Base-by-base conservation (phyloP, 31 red algal species). In the Porphyra umbilicalis region DNA sequence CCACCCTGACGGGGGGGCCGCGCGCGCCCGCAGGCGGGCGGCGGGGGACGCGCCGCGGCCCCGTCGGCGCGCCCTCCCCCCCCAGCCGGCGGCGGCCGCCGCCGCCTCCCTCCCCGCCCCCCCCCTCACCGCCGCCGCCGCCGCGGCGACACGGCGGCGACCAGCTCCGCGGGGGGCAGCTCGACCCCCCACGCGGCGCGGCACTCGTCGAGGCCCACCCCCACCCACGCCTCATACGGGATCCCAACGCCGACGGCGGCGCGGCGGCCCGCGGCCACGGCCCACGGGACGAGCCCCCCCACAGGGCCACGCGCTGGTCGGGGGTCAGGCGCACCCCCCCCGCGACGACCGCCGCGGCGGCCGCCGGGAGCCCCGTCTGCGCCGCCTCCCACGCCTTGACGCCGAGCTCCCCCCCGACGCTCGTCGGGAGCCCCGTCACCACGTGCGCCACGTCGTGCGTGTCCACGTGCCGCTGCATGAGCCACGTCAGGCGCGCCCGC, bases 381-480 rank as follows among this genome's bases (percentile, higher is more conserved):
- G 80, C 84, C 0, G 87, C 89, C 85, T 98, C 96, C 35, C 95
- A 92, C 83, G 77, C 84, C 80, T 98, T 98, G 40, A 89, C 89
- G 35, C 81, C 83, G 71, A 94, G 76, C 89, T 98, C 96, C 31
- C 96, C 92, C 25, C 81, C 13, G 34, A 97, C 68, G 25, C 85
- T 92, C 10, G 95, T 88, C 33, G 91, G 90, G 75, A 97, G 42
- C 18, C 77, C 91, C 32, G 76, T 88, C 44, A 97, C 38, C 76
- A 97, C 94, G 82, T 97, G 94, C 87, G 87, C 94, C 77, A 97
- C 2, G 82, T 97, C 94, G 71, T 97, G 94, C 30, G 88, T 81
- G 75, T 97, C 87, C 8, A 91, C 39, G 82, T 97, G 93, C 8
- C 94, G 83, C 79, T 97, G 93, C 77, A 95, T 67, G 76, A 92